A percentile compares a stretch with the other conserved stretches of the same genome.
Evolutionary conservation across 305 asterid species (phyloP).

Genomic region (Vinca major): DNA sequence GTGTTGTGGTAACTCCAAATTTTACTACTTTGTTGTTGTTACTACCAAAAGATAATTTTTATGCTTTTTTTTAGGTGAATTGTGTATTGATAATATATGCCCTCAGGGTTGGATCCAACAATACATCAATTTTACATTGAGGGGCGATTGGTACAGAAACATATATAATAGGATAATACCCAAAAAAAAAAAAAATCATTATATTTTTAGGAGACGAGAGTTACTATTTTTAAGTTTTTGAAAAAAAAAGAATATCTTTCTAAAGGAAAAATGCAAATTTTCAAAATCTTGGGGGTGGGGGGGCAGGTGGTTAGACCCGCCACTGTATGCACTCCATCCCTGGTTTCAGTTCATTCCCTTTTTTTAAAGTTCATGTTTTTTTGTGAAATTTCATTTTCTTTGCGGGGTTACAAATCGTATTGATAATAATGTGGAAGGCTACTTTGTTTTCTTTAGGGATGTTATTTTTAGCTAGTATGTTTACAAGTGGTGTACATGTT

Average conservation of each 20-base stretch:
- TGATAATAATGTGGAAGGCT: slow-evolving; percentile 1
- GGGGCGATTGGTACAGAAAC: too few relatives aligned
- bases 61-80: neutral
- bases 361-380: neutral
- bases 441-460: neutral
- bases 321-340: neutral
- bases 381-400: neutral
- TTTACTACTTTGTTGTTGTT: neutral
- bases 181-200: too few relatives aligned
- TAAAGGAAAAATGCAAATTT: too few relatives aligned
- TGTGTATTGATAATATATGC: neutral
- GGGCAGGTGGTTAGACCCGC: too few relatives aligned
- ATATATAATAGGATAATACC: too few relatives aligned
- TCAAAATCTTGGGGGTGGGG: too few relatives aligned
- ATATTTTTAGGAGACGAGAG: too few relatives aligned
- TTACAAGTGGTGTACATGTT: neutral
- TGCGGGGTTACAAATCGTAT: neutral
- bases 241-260: too few relatives aligned
- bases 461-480: neutral
- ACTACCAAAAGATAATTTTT: neutral
- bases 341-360: neutral
- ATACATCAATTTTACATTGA: too few relatives aligned
- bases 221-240: too few relatives aligned
- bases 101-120: too few relatives aligned
- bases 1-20: slow-evolving; percentile 44